Percentiles rank a stretch among this genome's conserved stretches.
Evolutionary conservation across 1,284 basidiomycete genomes (phyloP).

Genomic region (Earliella scabrosa): DNA sequence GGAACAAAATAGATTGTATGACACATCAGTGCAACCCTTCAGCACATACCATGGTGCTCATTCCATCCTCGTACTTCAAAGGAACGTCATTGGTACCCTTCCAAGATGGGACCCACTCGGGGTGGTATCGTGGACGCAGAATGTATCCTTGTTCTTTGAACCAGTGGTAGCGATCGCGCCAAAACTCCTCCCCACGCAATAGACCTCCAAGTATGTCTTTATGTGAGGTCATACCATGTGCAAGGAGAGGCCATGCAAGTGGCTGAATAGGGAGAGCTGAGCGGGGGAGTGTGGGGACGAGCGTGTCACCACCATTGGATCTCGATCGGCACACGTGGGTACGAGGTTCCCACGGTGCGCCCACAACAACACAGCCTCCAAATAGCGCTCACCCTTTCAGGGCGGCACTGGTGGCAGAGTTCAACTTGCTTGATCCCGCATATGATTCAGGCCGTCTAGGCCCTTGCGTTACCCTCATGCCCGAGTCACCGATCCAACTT

Average conservation of each 20-base stretch:
- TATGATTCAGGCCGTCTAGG: too few species aligned
- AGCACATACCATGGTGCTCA: background rate
- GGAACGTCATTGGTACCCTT: background rate
- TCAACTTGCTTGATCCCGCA: too few species aligned
- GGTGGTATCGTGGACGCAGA: background rate
- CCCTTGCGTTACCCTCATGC: too few species aligned
- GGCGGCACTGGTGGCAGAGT: too few species aligned
- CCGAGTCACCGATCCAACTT: too few species aligned
- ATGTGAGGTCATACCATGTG: background rate
- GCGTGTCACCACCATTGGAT: too few species aligned
- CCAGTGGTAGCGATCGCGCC: background rate
- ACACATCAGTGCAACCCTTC: slow-evolving; percentile 1
- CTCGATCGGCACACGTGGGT: too few species aligned
- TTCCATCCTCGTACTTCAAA: background rate
- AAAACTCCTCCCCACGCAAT: background rate
- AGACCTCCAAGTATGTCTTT: background rate
- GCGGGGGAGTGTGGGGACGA: slow-evolving; percentile 3
- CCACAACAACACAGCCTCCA: too few species aligned
- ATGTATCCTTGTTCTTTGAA: background rate
- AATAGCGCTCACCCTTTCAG: too few species aligned
- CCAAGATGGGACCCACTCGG: slow-evolving; percentile 3
- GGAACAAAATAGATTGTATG: background rate
- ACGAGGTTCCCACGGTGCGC: too few species aligned
- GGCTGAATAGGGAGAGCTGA: background rate
- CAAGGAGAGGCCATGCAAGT: too few species aligned